A percentile compares a stretch with the other conserved stretches of the same genome.
Conservation (phyloP, 2,329 filamentous ascomycete genomes). For the Paracoccidioides lutzii region DNA sequence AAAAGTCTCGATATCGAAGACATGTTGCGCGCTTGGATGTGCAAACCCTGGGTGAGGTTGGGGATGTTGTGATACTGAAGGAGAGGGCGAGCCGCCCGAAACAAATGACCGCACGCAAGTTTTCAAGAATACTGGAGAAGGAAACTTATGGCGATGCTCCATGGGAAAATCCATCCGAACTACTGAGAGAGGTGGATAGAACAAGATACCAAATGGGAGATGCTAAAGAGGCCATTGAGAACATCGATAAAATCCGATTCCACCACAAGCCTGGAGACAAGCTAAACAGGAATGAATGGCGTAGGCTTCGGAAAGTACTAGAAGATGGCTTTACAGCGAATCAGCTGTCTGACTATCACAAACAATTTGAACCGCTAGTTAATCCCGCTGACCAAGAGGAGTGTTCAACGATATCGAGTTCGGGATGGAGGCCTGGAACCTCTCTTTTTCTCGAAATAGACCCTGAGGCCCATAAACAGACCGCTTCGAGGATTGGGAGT, state of each 20-base stretch:
- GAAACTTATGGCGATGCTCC: neutral
- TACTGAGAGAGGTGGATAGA: constrained; percentile 9
- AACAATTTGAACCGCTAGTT: constrained; percentile 3
- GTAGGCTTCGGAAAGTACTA: constrained; percentile 19
- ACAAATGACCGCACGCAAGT: neutral
- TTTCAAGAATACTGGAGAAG: constrained; percentile 1
- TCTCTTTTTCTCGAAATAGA: constrained; percentile 19
- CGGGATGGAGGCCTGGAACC: constrained; percentile 21
- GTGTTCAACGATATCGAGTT: neutral
- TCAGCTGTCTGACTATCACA: constrained; percentile 23
- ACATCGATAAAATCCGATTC: constrained; percentile 19
- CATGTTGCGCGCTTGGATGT: constrained; percentile 3
- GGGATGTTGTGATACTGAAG: constrained; percentile 2
- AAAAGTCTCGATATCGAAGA: neutral
- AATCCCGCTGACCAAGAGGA: neutral
- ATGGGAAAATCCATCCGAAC: constrained; percentile 7
- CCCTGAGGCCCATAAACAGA: constrained; percentile 6
- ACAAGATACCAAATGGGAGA: constrained; percentile 1
- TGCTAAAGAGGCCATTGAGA: constrained; percentile 12
- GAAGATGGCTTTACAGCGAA: constrained; percentile 22
- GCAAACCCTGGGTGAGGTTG: neutral
- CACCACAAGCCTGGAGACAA: constrained; percentile 16
- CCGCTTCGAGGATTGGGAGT: constrained; percentile 14
- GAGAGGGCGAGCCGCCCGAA: neutral
- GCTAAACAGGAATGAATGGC: constrained; percentile 18